Evolutionary conservation across 2,329 filamentous ascomycete genomes (phyloP), one percentile per base, ranked within the genome.

Genomic region (Colletotrichum melonis): DNA sequence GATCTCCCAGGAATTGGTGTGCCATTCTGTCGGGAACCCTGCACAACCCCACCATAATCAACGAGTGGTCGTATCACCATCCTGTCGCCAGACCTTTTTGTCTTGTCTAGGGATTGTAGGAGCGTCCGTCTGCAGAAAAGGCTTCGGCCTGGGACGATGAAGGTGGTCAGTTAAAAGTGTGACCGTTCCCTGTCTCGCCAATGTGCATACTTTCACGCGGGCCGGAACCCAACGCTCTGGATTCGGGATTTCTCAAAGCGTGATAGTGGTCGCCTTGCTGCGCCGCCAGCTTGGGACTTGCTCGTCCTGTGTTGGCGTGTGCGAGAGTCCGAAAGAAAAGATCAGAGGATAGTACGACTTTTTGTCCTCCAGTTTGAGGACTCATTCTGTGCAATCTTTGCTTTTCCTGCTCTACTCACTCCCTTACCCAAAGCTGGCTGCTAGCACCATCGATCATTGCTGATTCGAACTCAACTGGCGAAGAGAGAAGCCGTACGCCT

Each of bases 101-200:
- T 73, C 71, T 66, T 66, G 56, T 7, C 56, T 62, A 35, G 60
- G 67, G 67, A 63, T 56, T 71, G 67, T 60, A 73, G 67, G 56
- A 65, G 24, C 30, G 46, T 57, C 32, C 54, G 26, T 59, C 67
- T 11, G 67, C 32, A 5, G 26, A 5, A 11, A 11, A 38, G n/a
- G 24, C n/a, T 54, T 28, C 46, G 22, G 54, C 12, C 32, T 57
- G 5, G 35, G 52, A 49, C 8, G 42, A 49, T 49, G 42, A 46
- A 66, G 62, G 62, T 57, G 19, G 19, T 19, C 49, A 32, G 38
- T 62, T 73, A 54, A 66, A 66, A 55, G 56, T 62, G 26, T 32
- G 32, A 52, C 24, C 38, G 12, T 71, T 63, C 60, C 49, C 60
- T 49, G 24, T n/a, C 30, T 56, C 38, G 63, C 63, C 52, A 22